phyloP scores from a whole-genome alignment of 192 early-diverging fungal genomes.

The Mortierella antarctica region DNA sequence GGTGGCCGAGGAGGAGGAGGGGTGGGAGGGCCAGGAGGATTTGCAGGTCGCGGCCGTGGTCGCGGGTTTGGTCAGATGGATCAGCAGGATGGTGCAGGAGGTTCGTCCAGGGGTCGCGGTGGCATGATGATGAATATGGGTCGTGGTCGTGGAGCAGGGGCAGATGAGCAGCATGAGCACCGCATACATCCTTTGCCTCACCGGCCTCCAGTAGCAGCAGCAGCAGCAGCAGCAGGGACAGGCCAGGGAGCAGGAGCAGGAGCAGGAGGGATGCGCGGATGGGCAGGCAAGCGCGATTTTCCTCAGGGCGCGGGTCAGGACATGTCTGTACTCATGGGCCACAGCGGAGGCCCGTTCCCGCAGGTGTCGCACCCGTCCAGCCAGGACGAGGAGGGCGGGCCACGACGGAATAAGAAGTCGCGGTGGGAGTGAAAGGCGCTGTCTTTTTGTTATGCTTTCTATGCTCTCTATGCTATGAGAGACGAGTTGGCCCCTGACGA shows the following conservation, averaged over 20 bases:
- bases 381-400: constrained; percentile 3
- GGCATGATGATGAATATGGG: background rate
- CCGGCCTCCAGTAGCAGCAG: constrained; percentile 8
- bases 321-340: background rate
- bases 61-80: constrained; percentile 15
- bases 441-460: background rate
- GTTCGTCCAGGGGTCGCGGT: background rate
- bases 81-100: background rate
- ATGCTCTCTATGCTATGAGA: too few species aligned
- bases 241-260: background rate
- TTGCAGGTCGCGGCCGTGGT: constrained; percentile 19
- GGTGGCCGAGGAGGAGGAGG: constrained; percentile 7
- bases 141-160: constrained; percentile 12
- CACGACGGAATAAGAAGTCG: constrained; percentile 33
- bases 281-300: constrained; percentile 7
- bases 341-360: background rate
- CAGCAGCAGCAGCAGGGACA: constrained; percentile 1
- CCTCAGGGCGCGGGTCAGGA: background rate
- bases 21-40: background rate
- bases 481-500: too few species aligned
- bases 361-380: background rate
- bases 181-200: constrained; percentile 24
- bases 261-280: background rate
- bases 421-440: constrained; percentile 26
- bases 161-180: constrained; percentile 5